Base-by-base conservation (phyloP, 2,329 filamentous ascomycete genomes). In the Pseudogymnoascus pannorum region DNA sequence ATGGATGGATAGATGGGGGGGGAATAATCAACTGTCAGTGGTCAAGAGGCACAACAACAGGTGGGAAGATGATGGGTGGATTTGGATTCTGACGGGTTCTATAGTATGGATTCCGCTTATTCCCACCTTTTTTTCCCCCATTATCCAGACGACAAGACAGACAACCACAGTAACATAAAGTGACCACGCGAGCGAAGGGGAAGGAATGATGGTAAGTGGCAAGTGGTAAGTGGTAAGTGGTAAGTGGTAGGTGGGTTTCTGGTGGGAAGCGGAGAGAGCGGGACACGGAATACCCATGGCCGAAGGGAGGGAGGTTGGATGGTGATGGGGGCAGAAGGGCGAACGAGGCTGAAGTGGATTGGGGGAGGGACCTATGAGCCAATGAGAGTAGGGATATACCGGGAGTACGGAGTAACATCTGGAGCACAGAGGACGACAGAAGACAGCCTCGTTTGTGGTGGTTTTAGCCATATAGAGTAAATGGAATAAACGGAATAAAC, bases 261-360 rank as follows among this genome's bases (percentile, higher is more conserved):
- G n/a, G 24, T 48, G 44, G 44, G n/a, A 54, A 54, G 22, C 44
- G 44, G 44, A 54, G 44, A 44, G 40, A 22, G 38, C 38, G 38
- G n/a, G 35, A 35, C 33, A n/a, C 35, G 35, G 35, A 18, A 42
- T 18, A 42, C 9, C 2, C 38, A 42, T 42, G 18, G n/a, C n/a
- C n/a, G n/a, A n/a, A n/a, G n/a, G n/a, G n/a, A n/a, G n/a, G n/a
- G n/a, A n/a, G 18, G 18, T 22, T 38, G n/a, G 11, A 44, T n/a
- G n/a, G n/a, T n/a, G n/a, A n/a, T n/a, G n/a, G 22, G 42, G 42
- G 5, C 20, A n/a, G 40, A 51, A 51, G 22, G 42, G 44, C 8
- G 24, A 51, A 51, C 44, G 44, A 51, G 44, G 44, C 44, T 51
- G 44, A 51, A 29, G 44, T 51, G 44, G 44, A 51, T 51, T 51